Percentiles rank a stretch among this genome's conserved stretches.
These are phyloP conservation scores for Fusarium haematococcum DNA, from an alignment of 2,329 filamentous ascomycete species.

Conservation along the genomic window DNA sequence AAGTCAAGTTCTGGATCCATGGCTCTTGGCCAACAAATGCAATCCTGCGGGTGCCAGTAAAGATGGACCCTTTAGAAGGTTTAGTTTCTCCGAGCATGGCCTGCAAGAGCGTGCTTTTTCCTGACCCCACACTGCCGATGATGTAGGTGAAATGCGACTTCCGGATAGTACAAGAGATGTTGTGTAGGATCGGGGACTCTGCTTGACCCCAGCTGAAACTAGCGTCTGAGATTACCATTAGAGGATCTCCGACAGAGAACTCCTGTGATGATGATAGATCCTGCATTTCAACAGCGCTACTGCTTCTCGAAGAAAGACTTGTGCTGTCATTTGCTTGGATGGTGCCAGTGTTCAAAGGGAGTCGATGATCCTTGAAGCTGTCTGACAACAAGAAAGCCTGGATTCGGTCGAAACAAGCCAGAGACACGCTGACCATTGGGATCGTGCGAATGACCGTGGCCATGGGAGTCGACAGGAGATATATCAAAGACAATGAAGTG, in stretches of 20 bases:
- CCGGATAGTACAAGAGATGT: constrained; percentile 6
- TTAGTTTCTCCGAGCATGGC: constrained; percentile 15
- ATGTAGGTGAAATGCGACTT: constrained; percentile 19
- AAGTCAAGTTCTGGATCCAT: constrained; percentile 18
- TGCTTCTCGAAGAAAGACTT: background rate
- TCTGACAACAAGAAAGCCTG: constrained; percentile 10
- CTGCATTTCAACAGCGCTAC: background rate
- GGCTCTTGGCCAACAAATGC: constrained; percentile 18
- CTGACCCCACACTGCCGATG: constrained; percentile 12
- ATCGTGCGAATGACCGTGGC: constrained; percentile 9
- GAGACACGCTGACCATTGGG: constrained; percentile 4
- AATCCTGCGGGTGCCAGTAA: constrained; percentile 5
- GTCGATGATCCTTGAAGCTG: constrained; percentile 18
- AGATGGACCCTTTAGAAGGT: constrained; percentile 9
- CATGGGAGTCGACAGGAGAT: constrained; percentile 18
- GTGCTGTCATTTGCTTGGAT: background rate
- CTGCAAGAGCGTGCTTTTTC: constrained; percentile 15
- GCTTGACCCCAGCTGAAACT: constrained; percentile 4
- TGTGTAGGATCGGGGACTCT: background rate
- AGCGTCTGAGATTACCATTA: constrained; percentile 10
- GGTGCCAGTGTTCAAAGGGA: background rate
- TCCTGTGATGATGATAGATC: background rate
- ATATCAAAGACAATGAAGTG: constrained; percentile 25
- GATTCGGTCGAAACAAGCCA: constrained; percentile 17
- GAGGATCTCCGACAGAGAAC: background rate